Evolutionary conservation across 2,329 filamentous ascomycete genomes (phyloP).

Genomic region (Fusarium sp.): DNA sequence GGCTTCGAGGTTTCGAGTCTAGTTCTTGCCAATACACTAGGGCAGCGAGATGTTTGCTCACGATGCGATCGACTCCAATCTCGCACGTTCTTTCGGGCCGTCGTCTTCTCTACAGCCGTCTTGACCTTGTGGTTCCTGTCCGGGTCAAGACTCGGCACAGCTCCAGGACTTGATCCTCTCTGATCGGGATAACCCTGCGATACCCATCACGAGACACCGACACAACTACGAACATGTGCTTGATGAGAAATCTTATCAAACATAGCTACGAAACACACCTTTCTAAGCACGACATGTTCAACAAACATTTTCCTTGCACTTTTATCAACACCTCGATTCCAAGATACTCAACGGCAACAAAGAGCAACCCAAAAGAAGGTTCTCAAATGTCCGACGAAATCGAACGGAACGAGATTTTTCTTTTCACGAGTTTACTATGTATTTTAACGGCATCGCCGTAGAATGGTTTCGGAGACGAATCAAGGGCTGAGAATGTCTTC

Average conservation of each 20-base stretch:
- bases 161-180: constrained; percentile 26
- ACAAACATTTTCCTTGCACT: constrained; percentile 12
- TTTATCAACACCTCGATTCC: constrained; percentile 17
- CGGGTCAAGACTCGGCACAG: constrained; percentile 48
- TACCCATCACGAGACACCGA: background rate
- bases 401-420: constrained; percentile 22
- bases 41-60: constrained; percentile 10
- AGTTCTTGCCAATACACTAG: constrained; percentile 12
- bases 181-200: constrained; percentile 2
- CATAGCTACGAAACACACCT: background rate
- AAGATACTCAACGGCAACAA: background rate
- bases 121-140: constrained; percentile 59
- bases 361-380: background rate
- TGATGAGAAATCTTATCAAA: background rate
- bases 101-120: constrained; percentile 58
- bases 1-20: constrained; percentile 60
- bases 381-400: background rate
- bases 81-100: constrained; percentile 56
- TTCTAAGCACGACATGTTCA: constrained; percentile 3
- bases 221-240: constrained; percentile 3
- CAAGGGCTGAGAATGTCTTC: constrained; percentile 70
- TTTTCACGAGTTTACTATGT: constrained; percentile 39
- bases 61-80: constrained; percentile 45
- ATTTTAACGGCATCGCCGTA: constrained; percentile 47
- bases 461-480: constrained; percentile 56